A percentile compares a stretch with the other conserved stretches of the same genome.
phyloP scores from a whole-genome alignment of 495 filamentous ascomycete species.

The Neurospora sp. region DNA sequence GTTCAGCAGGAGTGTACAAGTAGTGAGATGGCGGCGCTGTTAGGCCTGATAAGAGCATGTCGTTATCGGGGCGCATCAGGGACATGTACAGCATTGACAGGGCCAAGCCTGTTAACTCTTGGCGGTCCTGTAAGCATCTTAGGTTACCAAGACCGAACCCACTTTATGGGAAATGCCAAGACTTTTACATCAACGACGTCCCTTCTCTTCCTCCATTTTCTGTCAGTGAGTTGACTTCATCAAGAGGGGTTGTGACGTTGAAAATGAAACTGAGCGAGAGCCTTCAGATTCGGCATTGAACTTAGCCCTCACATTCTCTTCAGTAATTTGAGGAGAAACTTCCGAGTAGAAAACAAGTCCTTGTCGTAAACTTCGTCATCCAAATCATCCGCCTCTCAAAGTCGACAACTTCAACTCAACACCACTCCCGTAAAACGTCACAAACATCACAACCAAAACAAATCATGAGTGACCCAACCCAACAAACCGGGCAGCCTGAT shows the following conservation, averaged over 20 bases:
- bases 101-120: background rate
- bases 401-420: background rate
- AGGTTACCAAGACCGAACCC: background rate
- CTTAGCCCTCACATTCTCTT: no score
- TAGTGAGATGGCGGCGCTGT: background rate
- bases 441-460: background rate
- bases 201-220: background rate
- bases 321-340: no score
- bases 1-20: background rate
- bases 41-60: background rate
- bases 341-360: no score
- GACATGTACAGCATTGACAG: background rate
- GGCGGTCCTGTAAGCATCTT: background rate
- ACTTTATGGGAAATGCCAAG: background rate
- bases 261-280: background rate
- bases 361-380: background rate
- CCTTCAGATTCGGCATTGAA: no score
- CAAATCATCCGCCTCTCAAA: background rate
- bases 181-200: background rate
- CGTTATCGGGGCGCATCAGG: background rate
- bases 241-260: background rate
- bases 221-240: background rate
- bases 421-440: background rate
- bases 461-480: constrained; percentile 6
- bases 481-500: constrained; percentile 1